Base-by-base conservation (phyloP, 2,329 filamentous ascomycete genomes). In the Ceratocystis albifundus region DNA sequence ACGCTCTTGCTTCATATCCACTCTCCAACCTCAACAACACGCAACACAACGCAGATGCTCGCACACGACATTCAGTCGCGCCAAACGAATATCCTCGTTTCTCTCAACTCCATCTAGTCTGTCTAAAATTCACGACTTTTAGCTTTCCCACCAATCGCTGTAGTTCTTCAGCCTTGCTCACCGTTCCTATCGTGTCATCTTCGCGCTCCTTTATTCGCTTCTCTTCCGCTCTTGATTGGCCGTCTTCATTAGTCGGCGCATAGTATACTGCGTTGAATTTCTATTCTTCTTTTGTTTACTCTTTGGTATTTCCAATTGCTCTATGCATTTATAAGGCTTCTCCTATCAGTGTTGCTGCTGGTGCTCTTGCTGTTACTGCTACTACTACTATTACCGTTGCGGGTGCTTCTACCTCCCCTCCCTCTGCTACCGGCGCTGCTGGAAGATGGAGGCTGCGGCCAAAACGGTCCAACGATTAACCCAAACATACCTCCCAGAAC, bases 381-480 rank as follows among this genome's bases (percentile, higher is more conserved):
- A 46, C 50, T 46, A 61, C 36, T 10, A 17, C 41, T 25, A 3
- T 32, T 22, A 28, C 59, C 12, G 30, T 25, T 7, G 20, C 59
- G 28, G 22, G 25, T 15, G 25, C 53, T 28, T 7, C 28, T 12
- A 17, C 53, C 20, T 25, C 28, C 20, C 3, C 53, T 30, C 25
- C 53, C 7, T 28, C 55, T 20, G 4, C 28, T 36, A 30, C 61
- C 53, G 65, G 50, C 41, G 64, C 50, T 59, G 61, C 50, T 46
- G 64, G 64, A 68, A 66, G 53, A 84, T 84, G 82, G 82, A 84
- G 78, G 80, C 77, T 78, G 80, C 80, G 77, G 79, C 78, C 74
- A 81, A 82, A 76, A 79, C 77, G 76, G 78, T 82, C 75, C 75
- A 82, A 74, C 77, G 75, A 74, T 75, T 83, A 73, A 77, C 78